These are phyloP conservation scores for Rutidosis leptorrhynchoides DNA, from an alignment of 129 eudicot genomes.

Conservation along the genomic window DNA sequence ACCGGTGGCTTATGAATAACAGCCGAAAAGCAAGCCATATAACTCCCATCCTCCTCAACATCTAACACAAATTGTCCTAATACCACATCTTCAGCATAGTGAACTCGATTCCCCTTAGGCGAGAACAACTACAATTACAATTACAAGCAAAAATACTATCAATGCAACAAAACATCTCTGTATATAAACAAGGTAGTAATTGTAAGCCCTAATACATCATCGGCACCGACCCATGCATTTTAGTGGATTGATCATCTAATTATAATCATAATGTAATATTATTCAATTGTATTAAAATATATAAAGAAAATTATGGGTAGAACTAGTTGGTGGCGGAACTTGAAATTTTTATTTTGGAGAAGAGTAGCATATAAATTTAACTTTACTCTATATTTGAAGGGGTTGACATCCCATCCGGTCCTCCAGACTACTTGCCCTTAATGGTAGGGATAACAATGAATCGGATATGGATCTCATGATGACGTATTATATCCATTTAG, in stretches of 20 bases:
- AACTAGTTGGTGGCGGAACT: too few relatives aligned
- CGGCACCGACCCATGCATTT: too few relatives aligned
- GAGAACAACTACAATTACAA: slow-evolving; percentile 52
- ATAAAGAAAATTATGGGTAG: not conserved
- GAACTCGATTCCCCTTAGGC: slow-evolving; percentile 46
- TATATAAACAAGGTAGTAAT: not conserved
- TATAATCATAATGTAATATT: not conserved
- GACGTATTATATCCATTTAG: too few relatives aligned
- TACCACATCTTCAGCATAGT: slow-evolving; percentile 50
- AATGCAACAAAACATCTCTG: not conserved
- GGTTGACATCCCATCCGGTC: too few relatives aligned
- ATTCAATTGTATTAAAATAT: not conserved
- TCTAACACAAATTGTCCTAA: slow-evolving; percentile 69
- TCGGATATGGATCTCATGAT: too few relatives aligned
- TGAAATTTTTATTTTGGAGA: too few relatives aligned
- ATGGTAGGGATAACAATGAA: too few relatives aligned
- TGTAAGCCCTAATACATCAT: too few relatives aligned
- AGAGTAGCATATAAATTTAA: too few relatives aligned
- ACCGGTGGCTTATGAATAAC: slow-evolving; percentile 45
- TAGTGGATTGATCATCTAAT: too few relatives aligned
- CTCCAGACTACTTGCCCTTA: too few relatives aligned
- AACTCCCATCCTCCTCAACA: slow-evolving; percentile 61
- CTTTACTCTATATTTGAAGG: too few relatives aligned
- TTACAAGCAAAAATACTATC: slow-evolving; percentile 10
- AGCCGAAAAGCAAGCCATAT: slow-evolving; percentile 71